Evolutionary conservation across 495 filamentous ascomycete species (phyloP).

Genomic region (Hyaloscypha variabilis): DNA sequence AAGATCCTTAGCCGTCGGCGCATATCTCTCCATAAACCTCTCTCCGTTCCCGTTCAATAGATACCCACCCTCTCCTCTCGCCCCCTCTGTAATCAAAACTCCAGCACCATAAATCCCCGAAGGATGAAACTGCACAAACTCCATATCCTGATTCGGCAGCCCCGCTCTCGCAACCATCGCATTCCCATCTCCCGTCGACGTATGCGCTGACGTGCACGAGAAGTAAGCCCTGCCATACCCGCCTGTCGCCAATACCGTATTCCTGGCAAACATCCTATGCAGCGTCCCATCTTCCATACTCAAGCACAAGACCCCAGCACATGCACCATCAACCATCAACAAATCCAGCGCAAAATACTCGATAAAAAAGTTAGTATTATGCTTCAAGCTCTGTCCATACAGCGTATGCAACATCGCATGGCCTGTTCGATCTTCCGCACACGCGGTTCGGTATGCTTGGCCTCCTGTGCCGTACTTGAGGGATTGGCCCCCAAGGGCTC

Average conservation of each 20-base stretch:
- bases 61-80: conserved; percentile 31
- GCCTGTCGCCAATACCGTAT: conserved; percentile 31
- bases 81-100: conserved; percentile 31
- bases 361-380: conserved; percentile 33
- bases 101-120: conserved; percentile 33
- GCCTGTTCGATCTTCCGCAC: conserved; percentile 29
- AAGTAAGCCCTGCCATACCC: conserved; percentile 32
- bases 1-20: conserved; percentile 31
- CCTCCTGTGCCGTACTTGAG: conserved; percentile 29
- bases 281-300: conserved; percentile 32
- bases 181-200: conserved; percentile 30
- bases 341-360: conserved; percentile 33
- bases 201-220: conserved; percentile 30
- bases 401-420: conserved; percentile 33
- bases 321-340: conserved; percentile 29
- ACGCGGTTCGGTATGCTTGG: conserved; percentile 29
- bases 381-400: conserved; percentile 31
- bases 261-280: conserved; percentile 32
- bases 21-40: conserved; percentile 33
- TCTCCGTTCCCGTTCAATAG: conserved; percentile 30
- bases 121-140: conserved; percentile 34
- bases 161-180: conserved; percentile 33
- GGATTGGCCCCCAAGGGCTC: conserved; percentile 30
- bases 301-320: conserved; percentile 26
- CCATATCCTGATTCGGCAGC: conserved; percentile 34